A percentile compares a stretch with the other conserved stretches of the same genome.
These are phyloP conservation scores for Cydonia oblonga DNA, from an alignment of 331 rosid species.

Conservation along the genomic window DNA sequence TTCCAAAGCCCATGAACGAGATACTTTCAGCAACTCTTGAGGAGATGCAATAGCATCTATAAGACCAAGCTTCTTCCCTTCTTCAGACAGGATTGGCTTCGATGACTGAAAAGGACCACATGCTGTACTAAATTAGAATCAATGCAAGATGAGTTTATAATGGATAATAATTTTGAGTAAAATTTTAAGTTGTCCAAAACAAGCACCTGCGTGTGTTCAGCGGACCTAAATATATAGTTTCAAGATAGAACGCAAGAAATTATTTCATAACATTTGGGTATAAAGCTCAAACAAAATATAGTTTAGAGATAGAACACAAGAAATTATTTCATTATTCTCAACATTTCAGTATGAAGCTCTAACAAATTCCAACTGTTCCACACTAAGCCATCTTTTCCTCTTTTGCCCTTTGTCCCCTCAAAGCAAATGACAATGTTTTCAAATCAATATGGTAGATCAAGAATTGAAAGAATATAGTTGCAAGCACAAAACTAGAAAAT, in stretches of 20 bases:
- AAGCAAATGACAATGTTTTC: not conserved
- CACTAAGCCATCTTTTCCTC: not conserved
- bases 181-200: not conserved
- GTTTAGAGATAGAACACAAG: not conserved
- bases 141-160: not conserved
- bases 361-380: not conserved
- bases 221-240: not conserved
- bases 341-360: not conserved
- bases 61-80: constrained; percentile 87
- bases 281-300: not conserved
- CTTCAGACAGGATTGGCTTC: constrained; percentile 74
- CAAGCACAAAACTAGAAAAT: constrained; percentile 7
- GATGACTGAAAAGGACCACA: constrained; percentile 39
- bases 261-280: not conserved
- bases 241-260: not conserved
- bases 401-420: not conserved
- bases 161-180: not conserved
- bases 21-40: constrained; percentile 64
- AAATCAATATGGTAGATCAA: not conserved
- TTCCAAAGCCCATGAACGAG: constrained; percentile 73
- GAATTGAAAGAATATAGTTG: not conserved
- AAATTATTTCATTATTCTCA: not conserved
- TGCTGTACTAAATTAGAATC: not conserved
- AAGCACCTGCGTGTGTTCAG: not conserved
- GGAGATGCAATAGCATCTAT: constrained; percentile 70